Evolutionary conservation across 2,329 filamentous ascomycete genomes (phyloP), one percentile per base, ranked within the genome.

Genomic region (Metarhizium anisopliae): DNA sequence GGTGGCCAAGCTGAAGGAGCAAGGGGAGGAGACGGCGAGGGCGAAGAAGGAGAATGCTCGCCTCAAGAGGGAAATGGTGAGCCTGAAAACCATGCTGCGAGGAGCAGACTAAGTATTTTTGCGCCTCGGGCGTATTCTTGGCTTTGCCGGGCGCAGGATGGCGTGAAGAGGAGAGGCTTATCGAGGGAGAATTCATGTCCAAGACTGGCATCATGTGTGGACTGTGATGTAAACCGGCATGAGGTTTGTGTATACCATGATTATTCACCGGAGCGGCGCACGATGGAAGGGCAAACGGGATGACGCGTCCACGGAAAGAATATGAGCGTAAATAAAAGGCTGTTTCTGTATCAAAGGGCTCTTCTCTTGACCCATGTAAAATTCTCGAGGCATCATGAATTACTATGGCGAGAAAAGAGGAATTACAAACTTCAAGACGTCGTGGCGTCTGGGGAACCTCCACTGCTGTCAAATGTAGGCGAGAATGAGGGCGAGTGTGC

Each of bases 1-100:
- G 58, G 79, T 91, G 65, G 74, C 74, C 40, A 83, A 84, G 66
- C 69, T 96, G 58, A 86, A 82, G 62, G 88, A 90, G 60, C 80
- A 83, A 53, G 80, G 87, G 61, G 91, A 95, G 59, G 92, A 96
- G 71, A 81, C 84, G 56, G 84, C 83, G 30, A 81, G 84, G 61
- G 72, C 91, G 60, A 90, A 90, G 74, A 91, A 89, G 72, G 93
- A 97, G 69, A 96, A 95, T 67, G 82, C 86, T 55, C 78, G 89
- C 59, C 71, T 96, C 64, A 91, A 87, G 75, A 80, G 91, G 63
- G 91, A 96, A 74, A 85, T 92, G 66, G 82, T 87, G 38, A 90
- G 89, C 53, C 72, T 88, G 63, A 76, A 82, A 64, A 76, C 82
- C 51, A 65, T 80, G 60, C 64, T 83, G 56, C 81, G 77, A 69